Base-by-base conservation (phyloP, 345 rosid genomes). In the Moricandia arvensis region DNA sequence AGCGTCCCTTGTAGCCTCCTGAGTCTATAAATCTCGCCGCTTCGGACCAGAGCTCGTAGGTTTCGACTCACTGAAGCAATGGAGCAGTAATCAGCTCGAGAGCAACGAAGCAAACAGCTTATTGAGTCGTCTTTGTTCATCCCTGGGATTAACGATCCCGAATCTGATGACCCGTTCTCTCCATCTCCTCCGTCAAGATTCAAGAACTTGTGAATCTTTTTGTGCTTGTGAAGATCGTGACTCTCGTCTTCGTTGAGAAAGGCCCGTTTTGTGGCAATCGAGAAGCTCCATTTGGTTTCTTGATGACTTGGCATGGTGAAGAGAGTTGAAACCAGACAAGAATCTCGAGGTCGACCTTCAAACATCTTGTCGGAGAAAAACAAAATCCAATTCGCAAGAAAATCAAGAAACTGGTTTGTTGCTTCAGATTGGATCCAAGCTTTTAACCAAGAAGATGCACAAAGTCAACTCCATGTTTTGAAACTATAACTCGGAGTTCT, bases 111-210 rank as follows among this genome's bases (percentile, higher is more conserved):
- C 43, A 88, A 87, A 81, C 98, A 93, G 58, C 69, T 85, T 9
- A 91, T 63, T 3, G 92, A 77, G 53, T 83, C 75, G 47, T 93
- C 98, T 62, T 84, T 87, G 37, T 89, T 93, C 63, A 93, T 86
- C 59, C 73, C 78, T 68, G 78, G 72, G 37, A 93, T 86, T 37
- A 93, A 83, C 34, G 84, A 73, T 58, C 77, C 79, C 27, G 79
- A 71, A 30, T 90, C 88, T 3, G 82, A 75, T 33, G 80, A 75
- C 11, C 82, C 79, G 6, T 31, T 61, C 1, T 78, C 80, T 15
- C 37, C 76, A 1, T 15, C 75, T 18, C 54, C 71, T 13, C 54
- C 59, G 35, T 58, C 63, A 7, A n/a, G 63, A 33, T 24, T 31
- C n/a, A 16, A 70, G 65, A 21, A 51, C 68, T 78, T 72, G 33